Evolutionary conservation across 371 early-diverging fungal genomes (phyloP), one percentile per base, ranked within the genome.

Genomic region (Cladochytrium tenue): DNA sequence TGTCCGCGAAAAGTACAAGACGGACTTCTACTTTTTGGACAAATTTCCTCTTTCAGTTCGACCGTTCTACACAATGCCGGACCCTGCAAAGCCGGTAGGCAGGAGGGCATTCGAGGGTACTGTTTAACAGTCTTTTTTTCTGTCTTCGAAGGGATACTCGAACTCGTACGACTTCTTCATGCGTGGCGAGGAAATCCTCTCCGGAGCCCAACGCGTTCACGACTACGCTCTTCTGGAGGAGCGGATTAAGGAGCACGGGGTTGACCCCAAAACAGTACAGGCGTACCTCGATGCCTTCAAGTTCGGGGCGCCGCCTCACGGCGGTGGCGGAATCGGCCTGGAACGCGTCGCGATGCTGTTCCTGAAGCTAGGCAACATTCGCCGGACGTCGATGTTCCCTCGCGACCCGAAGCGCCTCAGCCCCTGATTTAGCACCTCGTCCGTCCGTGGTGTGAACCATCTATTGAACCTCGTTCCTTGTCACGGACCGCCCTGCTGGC

Each of bases 141-240:
- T 57, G 28, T 50, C 1, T 36, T 58, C 51, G 13, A 31, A 84
- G 81, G 87, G 86, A 61, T 96, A 95, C 84, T 94, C 97, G 70
- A 97, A 98, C 90, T 98, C 99, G 27, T 99, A 98, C 81, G 99
- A 99, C 87, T 97, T 99, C 83, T 99, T 99, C 85, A 90, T 99
- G 81, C 90, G 99, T 64, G 99, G 99, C 62, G 98, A 99, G 79
- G 99, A 99, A 81, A 97, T 99, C 75, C 82, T 98, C 70, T 98
- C 99, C 36, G 99, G 99, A 60, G 99, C 99, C 30, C 99, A 99
- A 85, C 96, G 99, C 88, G 89, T 99, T 66, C 98, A 97, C 76
- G 93, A 97, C 73, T 81, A 96, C 32, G 90, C 81, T 13, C 84
- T 91, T 62, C 87, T 99, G 67, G 79, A 81, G 30, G 88, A 94